Evolutionary conservation across 73 alveolate species (phyloP).

Genomic region (Tetrahymena thermophila): DNA sequence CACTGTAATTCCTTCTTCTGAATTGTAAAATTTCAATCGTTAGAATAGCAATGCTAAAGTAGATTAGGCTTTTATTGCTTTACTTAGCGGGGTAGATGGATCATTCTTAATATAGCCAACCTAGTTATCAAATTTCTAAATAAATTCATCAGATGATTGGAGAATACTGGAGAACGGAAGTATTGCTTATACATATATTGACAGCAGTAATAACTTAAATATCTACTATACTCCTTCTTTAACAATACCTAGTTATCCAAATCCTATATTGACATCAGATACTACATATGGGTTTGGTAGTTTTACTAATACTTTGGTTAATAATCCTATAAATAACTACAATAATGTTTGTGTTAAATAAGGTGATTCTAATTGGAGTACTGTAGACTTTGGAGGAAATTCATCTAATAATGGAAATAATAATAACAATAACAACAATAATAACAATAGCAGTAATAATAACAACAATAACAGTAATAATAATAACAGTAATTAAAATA

Average conservation of each 20-base stretch:
- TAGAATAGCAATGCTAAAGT: background rate
- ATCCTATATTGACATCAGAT: background rate
- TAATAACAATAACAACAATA: no score
- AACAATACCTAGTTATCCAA: background rate
- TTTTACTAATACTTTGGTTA: background rate
- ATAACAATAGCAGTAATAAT: no score
- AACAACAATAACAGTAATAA: no score
- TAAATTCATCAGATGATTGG: background rate
- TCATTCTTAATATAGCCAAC: background rate
- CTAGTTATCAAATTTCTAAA: background rate
- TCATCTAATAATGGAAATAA: background rate
- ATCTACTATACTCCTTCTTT: background rate
- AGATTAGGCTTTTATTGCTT: background rate
- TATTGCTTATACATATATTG: background rate
- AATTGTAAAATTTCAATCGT: background rate
- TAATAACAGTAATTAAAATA: no score
- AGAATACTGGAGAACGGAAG: background rate
- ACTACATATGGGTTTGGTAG: background rate
- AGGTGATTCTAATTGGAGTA: background rate
- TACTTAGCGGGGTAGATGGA: background rate
- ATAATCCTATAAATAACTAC: background rate
- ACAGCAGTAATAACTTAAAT: background rate
- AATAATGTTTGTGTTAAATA: background rate
- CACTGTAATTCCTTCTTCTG: background rate
- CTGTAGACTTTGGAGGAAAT: background rate